These are phyloP conservation scores for Penicillium verrucosum DNA, from an alignment of 2,329 filamentous ascomycete species.

Conservation along the genomic window DNA sequence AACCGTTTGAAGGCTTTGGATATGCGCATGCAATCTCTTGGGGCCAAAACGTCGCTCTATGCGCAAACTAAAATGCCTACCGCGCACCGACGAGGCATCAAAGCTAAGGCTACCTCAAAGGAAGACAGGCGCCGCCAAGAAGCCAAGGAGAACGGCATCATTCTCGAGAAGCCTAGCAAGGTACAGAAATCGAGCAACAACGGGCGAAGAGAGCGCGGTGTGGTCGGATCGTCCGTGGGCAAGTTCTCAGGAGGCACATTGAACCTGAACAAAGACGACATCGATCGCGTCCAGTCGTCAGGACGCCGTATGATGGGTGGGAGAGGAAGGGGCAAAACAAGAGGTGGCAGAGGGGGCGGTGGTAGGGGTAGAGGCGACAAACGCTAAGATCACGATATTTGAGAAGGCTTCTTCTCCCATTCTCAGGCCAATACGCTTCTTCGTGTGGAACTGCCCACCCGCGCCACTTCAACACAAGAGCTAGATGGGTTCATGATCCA, in stretches of 20 bases:
- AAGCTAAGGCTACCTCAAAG: constrained; percentile 59
- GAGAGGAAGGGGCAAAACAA: constrained; percentile 24
- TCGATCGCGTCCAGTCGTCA: constrained; percentile 39
- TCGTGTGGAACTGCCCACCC: background rate
- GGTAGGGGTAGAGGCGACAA: constrained; percentile 14
- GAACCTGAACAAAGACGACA: constrained; percentile 72
- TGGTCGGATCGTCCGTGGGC: constrained; percentile 76
- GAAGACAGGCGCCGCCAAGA: constrained; percentile 72
- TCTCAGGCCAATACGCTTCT: background rate
- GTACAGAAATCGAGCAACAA: constrained; percentile 29
- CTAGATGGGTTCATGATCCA: background rate
- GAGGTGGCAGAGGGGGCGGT: constrained; percentile 17
- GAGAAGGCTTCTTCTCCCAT: background rate
- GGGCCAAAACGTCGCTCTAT: constrained; percentile 71
- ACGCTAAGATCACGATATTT: background rate
- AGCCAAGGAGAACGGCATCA: constrained; percentile 84
- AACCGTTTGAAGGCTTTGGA: constrained; percentile 79
- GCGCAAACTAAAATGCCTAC: constrained; percentile 86
- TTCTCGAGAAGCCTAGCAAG: constrained; percentile 65
- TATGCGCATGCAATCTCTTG: constrained; percentile 75
- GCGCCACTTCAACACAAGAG: background rate
- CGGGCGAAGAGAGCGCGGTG: constrained; percentile 55
- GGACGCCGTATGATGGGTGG: constrained; percentile 13
- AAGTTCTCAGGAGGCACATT: constrained; percentile 76
- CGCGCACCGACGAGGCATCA: constrained; percentile 79